Evolutionary conservation across 768 basidiomycete genomes (phyloP), one percentile per base, ranked within the genome.

Genomic region (Austroboletus festivus): DNA sequence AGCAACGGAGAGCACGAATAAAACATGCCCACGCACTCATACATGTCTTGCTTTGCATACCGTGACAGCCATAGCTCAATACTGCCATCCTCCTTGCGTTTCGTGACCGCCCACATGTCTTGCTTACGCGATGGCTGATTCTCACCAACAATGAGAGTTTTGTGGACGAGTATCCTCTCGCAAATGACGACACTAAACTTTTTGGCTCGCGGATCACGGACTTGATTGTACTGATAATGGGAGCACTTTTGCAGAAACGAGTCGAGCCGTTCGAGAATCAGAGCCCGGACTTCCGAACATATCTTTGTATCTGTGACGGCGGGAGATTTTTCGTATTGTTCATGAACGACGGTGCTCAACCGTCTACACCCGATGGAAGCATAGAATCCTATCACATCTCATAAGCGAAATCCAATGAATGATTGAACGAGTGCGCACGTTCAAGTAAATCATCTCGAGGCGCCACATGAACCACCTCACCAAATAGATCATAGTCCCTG

Each of bases 391-490:
- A 48, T 20, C 18, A 19, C 20, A 20, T 21, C 16, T 24, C 10
- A 6, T 39, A 28, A 24, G 16, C 21, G 10, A 23, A 33, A 37
- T 13, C 8, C n/a, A 6, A 18, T 19, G 4, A 37, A 37, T 4
- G 6, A 19, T 19, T 7, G 19, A 19, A 37, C 15, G 6, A 4
- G 7, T 37, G 35, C 2, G 50, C 46, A 88, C 83, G 78, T 81
- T 96, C 93, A 11, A 97, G 79, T 80, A 58, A 94, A 90, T 33
- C 31, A 63, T 96, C 92, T 61, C 92, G 87, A 1, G 89, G 86
- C 5, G 87, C 88, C 6, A 76, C 77, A 56, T 83, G 85, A 5
- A 94, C 69, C 1, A 74, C 73, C 33, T 83, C 80, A 4, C 81
- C 81, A 60, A 94, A 94, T 12, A 83, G 72, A 51, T 87, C 83